phyloP scores from a whole-genome alignment of 352 stramenopile genomes.

The Phytophthora foliorum region DNA sequence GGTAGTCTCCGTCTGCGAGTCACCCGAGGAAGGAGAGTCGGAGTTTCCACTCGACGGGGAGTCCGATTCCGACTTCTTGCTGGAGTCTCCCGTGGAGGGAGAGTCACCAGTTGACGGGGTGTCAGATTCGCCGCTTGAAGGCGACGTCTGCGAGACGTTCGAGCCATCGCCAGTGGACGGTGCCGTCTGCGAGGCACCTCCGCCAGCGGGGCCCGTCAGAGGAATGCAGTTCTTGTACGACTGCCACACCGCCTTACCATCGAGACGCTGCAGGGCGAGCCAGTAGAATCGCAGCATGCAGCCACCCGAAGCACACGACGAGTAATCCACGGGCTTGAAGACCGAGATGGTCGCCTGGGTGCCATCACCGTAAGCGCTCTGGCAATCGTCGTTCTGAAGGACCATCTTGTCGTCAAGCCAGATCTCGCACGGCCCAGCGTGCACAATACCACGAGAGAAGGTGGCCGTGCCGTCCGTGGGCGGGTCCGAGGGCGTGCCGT shows the following conservation, averaged over 20 bases:
- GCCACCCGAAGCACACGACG: slow-evolving; percentile 28
- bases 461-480: slow-evolving; percentile 36
- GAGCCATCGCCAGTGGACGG: slow-evolving; percentile 26
- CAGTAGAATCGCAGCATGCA: slow-evolving; percentile 50
- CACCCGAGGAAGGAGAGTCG: not conserved
- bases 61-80: slow-evolving; percentile 1
- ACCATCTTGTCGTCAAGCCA: slow-evolving; percentile 43
- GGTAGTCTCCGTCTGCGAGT: slow-evolving; percentile 3
- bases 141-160: slow-evolving; percentile 12
- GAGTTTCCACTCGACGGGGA: slow-evolving; percentile 7
- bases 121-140: slow-evolving; percentile 11
- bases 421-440: slow-evolving; percentile 39
- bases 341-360: slow-evolving; percentile 32
- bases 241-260: slow-evolving; percentile 40
- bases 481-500: slow-evolving; percentile 24
- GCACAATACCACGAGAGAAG: slow-evolving; percentile 42
- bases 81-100: slow-evolving; percentile 6
- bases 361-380: slow-evolving; percentile 35
- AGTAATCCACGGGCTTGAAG: slow-evolving; percentile 48
- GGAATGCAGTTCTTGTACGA: slow-evolving; percentile 52
- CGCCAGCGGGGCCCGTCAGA: slow-evolving; percentile 32
- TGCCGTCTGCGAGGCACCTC: slow-evolving; percentile 15
- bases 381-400: slow-evolving; percentile 42
- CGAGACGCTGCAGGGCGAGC: slow-evolving; percentile 36
- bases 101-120: slow-evolving; percentile 1